These are phyloP conservation scores for Entoloma clypeatum DNA, from an alignment of 1,284 basidiomycete genomes.

Conservation along the genomic window DNA sequence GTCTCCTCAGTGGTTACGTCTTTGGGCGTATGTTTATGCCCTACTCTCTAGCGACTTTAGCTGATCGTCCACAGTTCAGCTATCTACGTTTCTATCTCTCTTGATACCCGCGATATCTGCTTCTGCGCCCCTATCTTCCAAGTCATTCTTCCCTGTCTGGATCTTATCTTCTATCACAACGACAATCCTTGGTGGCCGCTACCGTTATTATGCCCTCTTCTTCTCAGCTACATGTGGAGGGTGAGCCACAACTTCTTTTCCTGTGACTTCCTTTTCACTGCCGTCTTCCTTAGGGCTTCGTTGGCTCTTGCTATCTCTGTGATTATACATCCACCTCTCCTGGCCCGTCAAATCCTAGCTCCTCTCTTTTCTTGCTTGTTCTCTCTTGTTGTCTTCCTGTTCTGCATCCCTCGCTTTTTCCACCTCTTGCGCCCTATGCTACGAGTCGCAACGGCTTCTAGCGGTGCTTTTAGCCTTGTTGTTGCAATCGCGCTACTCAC, in stretches of 20 bases:
- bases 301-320: slow-evolving; percentile 50
- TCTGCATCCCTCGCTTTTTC: slow-evolving; percentile 45
- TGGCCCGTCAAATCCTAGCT: slow-evolving; percentile 47
- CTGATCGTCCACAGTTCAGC: slow-evolving; percentile 42
- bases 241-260: slow-evolving; percentile 30
- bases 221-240: slow-evolving; percentile 50
- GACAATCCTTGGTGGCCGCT: slow-evolving; percentile 41
- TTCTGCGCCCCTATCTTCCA: slow-evolving; percentile 39
- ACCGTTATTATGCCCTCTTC: slow-evolving; percentile 14
- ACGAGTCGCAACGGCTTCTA: slow-evolving; percentile 47
- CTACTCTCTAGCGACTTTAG: slow-evolving; percentile 9
- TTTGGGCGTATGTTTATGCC: slow-evolving; percentile 52
- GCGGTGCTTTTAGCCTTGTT: slow-evolving; percentile 55
- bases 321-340: slow-evolving; percentile 57
- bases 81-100: slow-evolving; percentile 56
- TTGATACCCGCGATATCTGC: slow-evolving; percentile 50
- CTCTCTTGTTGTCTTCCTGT: slow-evolving; percentile 35
- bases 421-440: slow-evolving; percentile 44
- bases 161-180: slow-evolving; percentile 46
- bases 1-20: slow-evolving; percentile 51
- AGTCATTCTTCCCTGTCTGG: slow-evolving; percentile 58
- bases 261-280: slow-evolving; percentile 13
- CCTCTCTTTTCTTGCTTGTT: slow-evolving; percentile 36
- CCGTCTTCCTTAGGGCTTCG: slow-evolving; percentile 34
- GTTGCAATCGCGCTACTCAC: slow-evolving; percentile 52